These are phyloP conservation scores for Avena eriantha DNA, from an alignment of 176 grass and related monocot genomes.

Conservation along the genomic window DNA sequence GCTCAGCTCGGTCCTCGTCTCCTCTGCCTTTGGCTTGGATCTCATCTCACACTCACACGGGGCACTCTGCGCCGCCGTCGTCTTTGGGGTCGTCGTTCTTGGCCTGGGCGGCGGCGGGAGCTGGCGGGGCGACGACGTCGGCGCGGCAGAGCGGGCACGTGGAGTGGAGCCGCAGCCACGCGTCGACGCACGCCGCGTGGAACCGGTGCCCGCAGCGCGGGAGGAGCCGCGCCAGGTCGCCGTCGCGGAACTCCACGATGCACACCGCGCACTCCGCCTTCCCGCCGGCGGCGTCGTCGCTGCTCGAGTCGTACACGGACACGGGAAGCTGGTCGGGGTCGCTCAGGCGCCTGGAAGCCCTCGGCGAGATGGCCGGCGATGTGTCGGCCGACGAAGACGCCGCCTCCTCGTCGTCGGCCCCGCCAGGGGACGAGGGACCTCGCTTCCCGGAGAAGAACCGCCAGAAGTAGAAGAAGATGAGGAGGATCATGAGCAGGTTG, in stretches of 20 bases:
- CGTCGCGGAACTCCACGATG: constrained; percentile 62
- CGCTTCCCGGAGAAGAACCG: constrained; percentile 60
- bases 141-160: constrained; percentile 78
- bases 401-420: neutral
- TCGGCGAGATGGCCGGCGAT: constrained; percentile 36
- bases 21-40: no score
- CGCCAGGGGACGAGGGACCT: neutral
- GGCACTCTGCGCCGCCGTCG: no score
- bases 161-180: constrained; percentile 58
- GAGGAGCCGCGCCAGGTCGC: constrained; percentile 51
- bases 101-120: no score
- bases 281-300: neutral
- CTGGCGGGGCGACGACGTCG: constrained; percentile 17
- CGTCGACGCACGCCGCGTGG: constrained; percentile 65
- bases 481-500: constrained; percentile 60
- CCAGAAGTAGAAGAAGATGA: constrained; percentile 74
- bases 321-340: constrained; percentile 40
- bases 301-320: constrained; percentile 42
- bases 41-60: no score
- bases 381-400: neutral
- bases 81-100: no score
- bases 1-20: no score
- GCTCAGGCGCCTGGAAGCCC: neutral
- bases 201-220: constrained; percentile 64
- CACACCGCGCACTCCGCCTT: constrained; percentile 62